A percentile compares a stretch with the other conserved stretches of the same genome.
phyloP scores from a whole-genome alignment of 345 rosid genomes.

The Eucalyptus cladocalyx region DNA sequence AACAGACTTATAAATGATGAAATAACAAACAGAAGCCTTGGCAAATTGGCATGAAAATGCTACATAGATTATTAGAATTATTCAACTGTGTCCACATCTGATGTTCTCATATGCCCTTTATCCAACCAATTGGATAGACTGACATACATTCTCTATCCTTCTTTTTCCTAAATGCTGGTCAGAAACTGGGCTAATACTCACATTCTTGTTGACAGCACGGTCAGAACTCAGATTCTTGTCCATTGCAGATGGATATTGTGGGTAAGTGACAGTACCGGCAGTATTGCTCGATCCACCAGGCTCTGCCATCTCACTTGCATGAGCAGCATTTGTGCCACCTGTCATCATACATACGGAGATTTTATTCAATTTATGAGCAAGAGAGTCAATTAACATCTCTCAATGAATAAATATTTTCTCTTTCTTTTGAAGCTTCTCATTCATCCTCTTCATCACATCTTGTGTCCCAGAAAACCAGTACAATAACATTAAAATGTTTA shows the following conservation, averaged over 20 bases:
- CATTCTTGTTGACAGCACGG: constrained; percentile 40
- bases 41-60: background rate
- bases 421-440: background rate
- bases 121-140: background rate
- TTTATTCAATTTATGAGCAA: background rate
- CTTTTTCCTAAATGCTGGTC: background rate
- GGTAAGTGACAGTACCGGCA: constrained; percentile 25
- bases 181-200: constrained; percentile 10
- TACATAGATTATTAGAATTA: background rate
- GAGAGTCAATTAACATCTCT: background rate
- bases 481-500: background rate
- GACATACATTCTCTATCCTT: background rate
- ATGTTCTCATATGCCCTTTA: background rate
- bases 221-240: constrained; percentile 45
- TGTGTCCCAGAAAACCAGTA: background rate
- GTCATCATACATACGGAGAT: constrained; percentile 4
- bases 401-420: background rate
- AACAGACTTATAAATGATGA: background rate
- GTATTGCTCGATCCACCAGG: constrained; percentile 25
- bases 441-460: background rate
- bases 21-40: background rate
- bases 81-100: background rate
- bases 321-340: constrained; percentile 37
- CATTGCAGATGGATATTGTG: constrained; percentile 33
- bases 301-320: constrained; percentile 34